These are phyloP conservation scores for Diutina neorugosa DNA, from an alignment of 1,139 yeast genomes.

Conservation along the genomic window DNA sequence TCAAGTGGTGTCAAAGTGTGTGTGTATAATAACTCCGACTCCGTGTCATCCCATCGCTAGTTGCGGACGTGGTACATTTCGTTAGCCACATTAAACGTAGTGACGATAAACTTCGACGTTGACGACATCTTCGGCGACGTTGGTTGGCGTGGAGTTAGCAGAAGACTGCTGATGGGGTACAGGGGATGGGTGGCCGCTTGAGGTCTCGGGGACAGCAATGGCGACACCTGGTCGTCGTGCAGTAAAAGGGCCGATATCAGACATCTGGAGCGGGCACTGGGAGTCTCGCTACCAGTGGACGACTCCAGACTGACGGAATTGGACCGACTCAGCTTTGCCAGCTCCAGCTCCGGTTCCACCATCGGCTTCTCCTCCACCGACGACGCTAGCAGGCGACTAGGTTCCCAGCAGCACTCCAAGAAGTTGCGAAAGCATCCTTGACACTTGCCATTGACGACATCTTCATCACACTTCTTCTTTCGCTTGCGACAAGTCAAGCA, in stretches of 20 bases:
- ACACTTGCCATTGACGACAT: neutral
- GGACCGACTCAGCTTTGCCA: neutral
- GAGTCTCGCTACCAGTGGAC: neutral
- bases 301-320: conserved; percentile 1
- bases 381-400: neutral
- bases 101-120: neutral
- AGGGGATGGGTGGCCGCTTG: neutral
- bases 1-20: neutral
- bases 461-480: conserved; percentile 4
- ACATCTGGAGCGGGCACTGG: neutral
- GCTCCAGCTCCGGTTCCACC: neutral
- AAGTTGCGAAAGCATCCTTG: conserved; percentile 3
- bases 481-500: conserved; percentile 3
- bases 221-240: conserved; percentile 1
- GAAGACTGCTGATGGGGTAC: neutral
- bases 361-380: neutral
- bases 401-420: conserved; percentile 4
- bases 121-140: neutral
- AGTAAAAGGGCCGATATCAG: neutral
- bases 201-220: neutral
- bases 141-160: neutral
- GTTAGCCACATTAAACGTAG: conserved; percentile 1
- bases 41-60: too few species aligned
- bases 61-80: neutral
- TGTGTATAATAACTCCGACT: neutral